Percentiles rank a stretch among this genome's conserved stretches.
These are phyloP conservation scores for Sistotremastrum suecicum DNA, from an alignment of 768 basidiomycete genomes.

Conservation along the genomic window DNA sequence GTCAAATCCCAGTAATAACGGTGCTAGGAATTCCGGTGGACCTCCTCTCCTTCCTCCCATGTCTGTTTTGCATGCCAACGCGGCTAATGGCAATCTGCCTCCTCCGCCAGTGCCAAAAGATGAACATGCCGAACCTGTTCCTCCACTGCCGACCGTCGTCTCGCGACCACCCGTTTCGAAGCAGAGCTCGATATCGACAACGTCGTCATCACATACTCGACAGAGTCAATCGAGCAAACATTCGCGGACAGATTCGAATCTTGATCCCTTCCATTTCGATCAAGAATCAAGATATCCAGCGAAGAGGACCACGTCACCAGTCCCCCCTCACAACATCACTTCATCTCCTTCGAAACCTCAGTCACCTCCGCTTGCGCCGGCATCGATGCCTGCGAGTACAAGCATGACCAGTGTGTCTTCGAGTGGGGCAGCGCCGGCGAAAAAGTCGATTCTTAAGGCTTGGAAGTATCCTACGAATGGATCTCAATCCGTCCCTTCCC, in stretches of 20 bases:
- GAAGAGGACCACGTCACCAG: conserved; percentile 11
- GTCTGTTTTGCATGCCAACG: background rate
- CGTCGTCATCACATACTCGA: background rate
- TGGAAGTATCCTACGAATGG: conserved; percentile 36
- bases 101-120: background rate
- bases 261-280: conserved; percentile 50
- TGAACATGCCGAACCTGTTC: background rate
- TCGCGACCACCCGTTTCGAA: background rate
- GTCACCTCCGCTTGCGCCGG: conserved; percentile 10
- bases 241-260: conserved; percentile 20
- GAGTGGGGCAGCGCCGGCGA: too few relatives aligned
- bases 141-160: background rate
- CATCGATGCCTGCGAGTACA: conserved; percentile 30
- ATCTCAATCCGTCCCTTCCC: conserved; percentile 8
- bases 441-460: conserved; percentile 53
- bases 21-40: background rate
- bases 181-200: too few relatives aligned
- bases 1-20: background rate
- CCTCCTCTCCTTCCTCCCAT: background rate
- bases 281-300: conserved; percentile 60
- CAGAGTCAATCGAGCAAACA: conserved; percentile 18
- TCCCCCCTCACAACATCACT: conserved; percentile 9
- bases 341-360: background rate
- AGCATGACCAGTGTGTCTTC: conserved; percentile 25
- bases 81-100: background rate